Conservation (phyloP, 768 basidiomycete species). For the Trichaptum fuscoviolaceum region DNA sequence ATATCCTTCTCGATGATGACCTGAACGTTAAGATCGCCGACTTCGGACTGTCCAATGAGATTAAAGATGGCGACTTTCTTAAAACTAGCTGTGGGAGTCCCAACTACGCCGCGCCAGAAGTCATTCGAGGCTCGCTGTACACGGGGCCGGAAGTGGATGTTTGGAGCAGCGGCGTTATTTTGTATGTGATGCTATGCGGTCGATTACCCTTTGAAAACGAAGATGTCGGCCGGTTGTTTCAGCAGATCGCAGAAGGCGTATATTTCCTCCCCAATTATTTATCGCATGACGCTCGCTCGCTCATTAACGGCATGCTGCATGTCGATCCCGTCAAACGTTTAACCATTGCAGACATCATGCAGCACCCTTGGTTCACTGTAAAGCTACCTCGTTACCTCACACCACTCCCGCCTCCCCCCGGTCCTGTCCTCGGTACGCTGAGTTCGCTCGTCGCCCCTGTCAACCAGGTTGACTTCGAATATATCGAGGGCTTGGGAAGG, state of each 20-base stretch:
- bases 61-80: slow-evolving; percentile 93
- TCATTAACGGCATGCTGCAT: slow-evolving; percentile 86
- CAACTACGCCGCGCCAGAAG: slow-evolving; percentile 98
- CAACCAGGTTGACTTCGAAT: slow-evolving; percentile 68
- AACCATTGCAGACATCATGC: slow-evolving; percentile 85
- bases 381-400: slow-evolving; percentile 85
- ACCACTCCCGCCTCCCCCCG: slow-evolving; percentile 72
- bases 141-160: slow-evolving; percentile 98
- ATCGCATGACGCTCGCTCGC: slow-evolving; percentile 66
- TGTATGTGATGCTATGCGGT: slow-evolving; percentile 97
- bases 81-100: slow-evolving; percentile 98
- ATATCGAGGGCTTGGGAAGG: slow-evolving; percentile 87
- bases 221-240: slow-evolving; percentile 87
- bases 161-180: slow-evolving; percentile 98
- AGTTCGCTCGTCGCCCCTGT: slow-evolving; percentile 63
- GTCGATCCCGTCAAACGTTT: slow-evolving; percentile 95
- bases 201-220: slow-evolving; percentile 96
- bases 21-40: slow-evolving; percentile 98
- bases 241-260: slow-evolving; percentile 91
- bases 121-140: slow-evolving; percentile 91
- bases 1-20: slow-evolving; percentile 80
- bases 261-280: slow-evolving; percentile 84
- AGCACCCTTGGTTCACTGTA: slow-evolving; percentile 85
- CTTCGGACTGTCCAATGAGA: slow-evolving; percentile 94
- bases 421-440: slow-evolving; percentile 70